These are phyloP conservation scores for Gossypium rotundifolium DNA, from an alignment of 345 rosid genomes.

Conservation along the genomic window DNA sequence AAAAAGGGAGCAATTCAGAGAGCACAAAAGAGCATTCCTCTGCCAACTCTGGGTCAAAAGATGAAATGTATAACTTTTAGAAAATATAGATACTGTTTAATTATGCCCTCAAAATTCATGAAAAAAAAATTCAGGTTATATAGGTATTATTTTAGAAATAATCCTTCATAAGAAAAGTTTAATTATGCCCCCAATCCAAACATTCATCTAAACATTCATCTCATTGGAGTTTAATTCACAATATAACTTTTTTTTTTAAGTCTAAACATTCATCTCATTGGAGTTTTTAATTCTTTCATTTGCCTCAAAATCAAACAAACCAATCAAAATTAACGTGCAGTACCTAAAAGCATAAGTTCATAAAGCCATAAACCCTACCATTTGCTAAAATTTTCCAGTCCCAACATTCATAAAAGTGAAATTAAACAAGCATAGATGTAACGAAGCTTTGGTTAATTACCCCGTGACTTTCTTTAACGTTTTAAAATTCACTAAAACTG, in stretches of 20 bases:
- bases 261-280: no score
- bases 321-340: no score
- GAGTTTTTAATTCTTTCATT: no score
- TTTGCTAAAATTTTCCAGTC: background rate
- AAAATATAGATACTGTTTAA: no score
- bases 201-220: no score
- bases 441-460: background rate
- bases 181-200: background rate
- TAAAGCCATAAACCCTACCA: background rate
- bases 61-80: background rate
- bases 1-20: slow-evolving; percentile 29
- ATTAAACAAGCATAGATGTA: background rate
- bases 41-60: background rate
- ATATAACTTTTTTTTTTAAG: no score
- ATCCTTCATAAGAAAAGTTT: background rate
- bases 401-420: background rate
- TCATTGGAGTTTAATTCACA: no score
- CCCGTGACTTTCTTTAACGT: background rate
- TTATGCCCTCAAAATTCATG: no score
- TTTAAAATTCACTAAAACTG: background rate
- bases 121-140: no score
- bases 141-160: no score
- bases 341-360: background rate
- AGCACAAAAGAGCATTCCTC: slow-evolving; percentile 18
- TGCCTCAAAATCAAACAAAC: no score